A percentile compares a stretch with the other conserved stretches of the same genome.
Conservation (phyloP, 129 eudicot genomes). For the Dittrichia graveolens region DNA sequence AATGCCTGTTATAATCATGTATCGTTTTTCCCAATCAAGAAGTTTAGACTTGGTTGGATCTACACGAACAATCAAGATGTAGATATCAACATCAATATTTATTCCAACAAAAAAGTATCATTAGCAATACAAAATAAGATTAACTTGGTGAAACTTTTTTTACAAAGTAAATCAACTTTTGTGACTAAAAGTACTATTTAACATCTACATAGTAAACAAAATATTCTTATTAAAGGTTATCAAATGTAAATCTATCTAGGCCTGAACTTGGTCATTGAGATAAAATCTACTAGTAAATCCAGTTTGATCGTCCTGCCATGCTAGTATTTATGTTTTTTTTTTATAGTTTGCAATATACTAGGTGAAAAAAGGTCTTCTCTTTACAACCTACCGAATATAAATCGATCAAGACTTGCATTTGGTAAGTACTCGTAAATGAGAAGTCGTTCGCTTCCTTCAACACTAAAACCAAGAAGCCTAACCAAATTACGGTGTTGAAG, state of each 20-base stretch:
- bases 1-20: neutral
- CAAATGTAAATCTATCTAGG: too few relatives aligned
- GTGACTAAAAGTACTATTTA: too few relatives aligned
- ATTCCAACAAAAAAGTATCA: too few relatives aligned
- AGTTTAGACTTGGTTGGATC: slow-evolving; percentile 8
- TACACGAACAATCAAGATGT: neutral
- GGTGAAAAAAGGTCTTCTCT: neutral
- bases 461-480: neutral
- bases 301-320: too few relatives aligned
- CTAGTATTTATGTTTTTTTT: neutral
- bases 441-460: neutral
- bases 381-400: neutral
- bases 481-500: slow-evolving; percentile 5
- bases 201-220: too few relatives aligned
- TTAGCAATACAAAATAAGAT: neutral
- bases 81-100: neutral
- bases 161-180: too few relatives aligned
- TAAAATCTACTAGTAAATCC: too few relatives aligned
- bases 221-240: too few relatives aligned
- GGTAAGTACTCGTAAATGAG: slow-evolving; percentile 5
- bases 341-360: neutral
- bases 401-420: slow-evolving; percentile 3
- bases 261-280: too few relatives aligned
- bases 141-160: neutral
- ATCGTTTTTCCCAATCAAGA: neutral